Conservation (phyloP, 495 filamentous ascomycete genomes). For the Neurospora sp. region DNA sequence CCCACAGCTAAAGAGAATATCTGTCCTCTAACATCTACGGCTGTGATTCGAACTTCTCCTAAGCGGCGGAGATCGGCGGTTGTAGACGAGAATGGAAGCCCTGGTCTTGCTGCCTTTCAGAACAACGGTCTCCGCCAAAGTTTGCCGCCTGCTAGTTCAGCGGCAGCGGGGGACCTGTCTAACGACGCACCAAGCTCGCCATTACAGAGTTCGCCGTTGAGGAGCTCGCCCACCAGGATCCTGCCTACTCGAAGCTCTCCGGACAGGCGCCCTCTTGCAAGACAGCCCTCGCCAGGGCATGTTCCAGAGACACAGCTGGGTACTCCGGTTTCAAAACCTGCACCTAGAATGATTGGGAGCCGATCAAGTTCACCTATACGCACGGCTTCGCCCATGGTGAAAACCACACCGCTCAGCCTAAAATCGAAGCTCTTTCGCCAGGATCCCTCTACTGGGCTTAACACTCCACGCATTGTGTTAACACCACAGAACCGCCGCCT, state of each 20-base stretch:
- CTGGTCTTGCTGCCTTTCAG: conserved; percentile 44
- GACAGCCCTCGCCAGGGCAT: conserved; percentile 1
- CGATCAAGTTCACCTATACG: conserved; percentile 26
- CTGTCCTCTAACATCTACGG: conserved; percentile 41
- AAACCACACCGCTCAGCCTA: conserved; percentile 13
- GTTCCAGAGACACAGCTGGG: conserved; percentile 5
- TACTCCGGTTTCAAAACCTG: conserved; percentile 6
- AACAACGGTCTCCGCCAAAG: conserved; percentile 42
- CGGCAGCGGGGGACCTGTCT: not conserved
- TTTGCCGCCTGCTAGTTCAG: conserved; percentile 4
- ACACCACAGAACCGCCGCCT: conserved; percentile 53
- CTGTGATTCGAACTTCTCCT: conserved; percentile 24
- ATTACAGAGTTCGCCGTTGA: not conserved
- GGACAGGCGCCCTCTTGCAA: not conserved
- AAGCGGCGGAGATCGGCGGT: conserved; percentile 9
- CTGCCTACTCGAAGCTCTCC: not conserved
- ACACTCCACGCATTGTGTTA: conserved; percentile 53
- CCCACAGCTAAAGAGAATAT: conserved; percentile 42
- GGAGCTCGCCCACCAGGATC: conserved; percentile 1
- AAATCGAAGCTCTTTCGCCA: conserved; percentile 46
- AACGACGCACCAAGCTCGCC: not conserved
- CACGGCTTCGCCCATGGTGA: conserved; percentile 9
- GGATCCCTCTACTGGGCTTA: conserved; percentile 44
- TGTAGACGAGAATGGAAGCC: conserved; percentile 49
- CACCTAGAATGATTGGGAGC: conserved; percentile 20